These are phyloP conservation scores for Suillus subluteus DNA, from an alignment of 768 basidiomycete genomes.

Conservation along the genomic window DNA sequence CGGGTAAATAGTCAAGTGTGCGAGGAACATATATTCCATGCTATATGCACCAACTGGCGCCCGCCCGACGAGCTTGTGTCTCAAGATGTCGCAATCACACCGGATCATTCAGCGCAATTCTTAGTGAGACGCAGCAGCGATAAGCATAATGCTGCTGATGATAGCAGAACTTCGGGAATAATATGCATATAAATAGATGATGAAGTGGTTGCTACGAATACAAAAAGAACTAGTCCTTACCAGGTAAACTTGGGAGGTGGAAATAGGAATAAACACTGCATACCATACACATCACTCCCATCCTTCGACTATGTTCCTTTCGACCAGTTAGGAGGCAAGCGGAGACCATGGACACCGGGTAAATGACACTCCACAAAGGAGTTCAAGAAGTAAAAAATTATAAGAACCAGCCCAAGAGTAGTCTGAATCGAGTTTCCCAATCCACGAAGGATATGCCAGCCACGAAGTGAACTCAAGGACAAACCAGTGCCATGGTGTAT, in stretches of 20 bases:
- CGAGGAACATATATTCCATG: no score
- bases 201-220: no score
- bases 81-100: neutral
- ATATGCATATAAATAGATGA: neutral
- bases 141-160: neutral
- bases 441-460: constrained; percentile 19
- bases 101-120: constrained; percentile 1
- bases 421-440: constrained; percentile 39
- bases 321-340: neutral
- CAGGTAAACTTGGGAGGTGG: neutral
- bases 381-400: constrained; percentile 7
- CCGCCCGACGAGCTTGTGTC: no score
- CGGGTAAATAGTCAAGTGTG: neutral
- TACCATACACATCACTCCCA: neutral
- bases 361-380: constrained; percentile 13
- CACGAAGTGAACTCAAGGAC: constrained; percentile 35
- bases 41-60: neutral
- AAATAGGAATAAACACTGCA: neutral
- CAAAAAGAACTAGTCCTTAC: no score
- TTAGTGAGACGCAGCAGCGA: neutral
- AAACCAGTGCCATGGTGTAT: constrained; percentile 10
- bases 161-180: neutral
- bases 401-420: constrained; percentile 22
- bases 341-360: constrained; percentile 12
- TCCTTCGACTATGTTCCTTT: neutral